Base-by-base conservation (phyloP, 345 rosid species). In the Carallia pectinifolia region DNA sequence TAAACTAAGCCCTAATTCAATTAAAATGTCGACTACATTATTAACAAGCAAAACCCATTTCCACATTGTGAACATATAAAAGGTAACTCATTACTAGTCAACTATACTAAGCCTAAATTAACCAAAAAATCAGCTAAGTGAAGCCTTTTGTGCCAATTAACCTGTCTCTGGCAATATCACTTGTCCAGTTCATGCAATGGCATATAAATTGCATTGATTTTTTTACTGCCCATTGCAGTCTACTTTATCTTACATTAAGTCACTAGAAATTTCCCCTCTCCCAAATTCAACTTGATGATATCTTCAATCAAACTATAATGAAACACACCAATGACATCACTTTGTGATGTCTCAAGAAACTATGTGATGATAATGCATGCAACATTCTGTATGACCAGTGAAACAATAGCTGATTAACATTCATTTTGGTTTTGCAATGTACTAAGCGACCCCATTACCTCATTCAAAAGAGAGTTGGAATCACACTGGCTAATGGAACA, bases 401-500 rank as follows among this genome's bases (percentile, higher is more conserved):
- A 61, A 56, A 27, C 29, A 38, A 6, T 9, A 12, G 39, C 59
- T 4, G 12, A 3, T 52, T 15, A 17, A 23, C 38, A 62, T 63
- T 8, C 29, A 38, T 23, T 62, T 19, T 29, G 4, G 7, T 34
- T 48, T 33, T 27, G 44, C 38, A 47, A 47, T 38, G 58, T n/a
- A 63, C 29, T 17, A 34, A 23, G 6, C 15, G 48, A 10, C 30
- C 62, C 18, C 2, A 6, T 1, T 86, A 94, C 98, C 97, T 94
- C 96, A 76, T 94, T 94, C 70, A 88, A 70, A 68, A 94, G 95
- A 70, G 98, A 94, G 76, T 85, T 74, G 58, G 98, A 80, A 79
- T 91, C 87, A 84, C 98, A 89, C 64, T 90, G 91, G 86, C 90
- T 94, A 76, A 94, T 94, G 82, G 98, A 91, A 85, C 98, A 94